phyloP scores from a whole-genome alignment of 345 rosid genomes.

The Crucihimalaya himalaica region DNA sequence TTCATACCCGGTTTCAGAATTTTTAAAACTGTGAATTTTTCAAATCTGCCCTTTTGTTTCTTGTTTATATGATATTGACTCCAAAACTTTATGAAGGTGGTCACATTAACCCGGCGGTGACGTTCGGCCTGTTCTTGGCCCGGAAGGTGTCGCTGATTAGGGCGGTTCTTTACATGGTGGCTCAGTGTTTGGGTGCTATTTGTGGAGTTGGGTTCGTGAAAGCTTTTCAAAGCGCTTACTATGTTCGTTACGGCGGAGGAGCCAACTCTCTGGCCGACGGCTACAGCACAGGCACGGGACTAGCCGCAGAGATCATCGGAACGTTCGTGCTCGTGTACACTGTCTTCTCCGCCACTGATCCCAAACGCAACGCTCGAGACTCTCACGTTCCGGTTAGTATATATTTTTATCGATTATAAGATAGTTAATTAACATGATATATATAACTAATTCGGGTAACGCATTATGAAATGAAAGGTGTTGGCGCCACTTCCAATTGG shows the following conservation, averaged over 20 bases:
- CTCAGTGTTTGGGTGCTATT: constrained; percentile 79
- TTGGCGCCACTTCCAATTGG: constrained; percentile 73
- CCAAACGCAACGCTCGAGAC: constrained; percentile 80
- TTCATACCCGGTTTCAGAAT: not conserved
- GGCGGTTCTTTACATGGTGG: constrained; percentile 70
- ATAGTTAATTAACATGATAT: not conserved
- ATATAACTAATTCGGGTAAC: not conserved
- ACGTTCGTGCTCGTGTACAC: constrained; percentile 86
- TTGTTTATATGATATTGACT: not conserved
- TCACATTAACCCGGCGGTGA: constrained; percentile 89
- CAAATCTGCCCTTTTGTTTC: not conserved
- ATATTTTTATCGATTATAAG: not conserved
- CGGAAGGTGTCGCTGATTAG: constrained; percentile 72
- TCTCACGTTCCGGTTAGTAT: constrained; percentile 82
- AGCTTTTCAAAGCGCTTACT: constrained; percentile 61
- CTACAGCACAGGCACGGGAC: constrained; percentile 56
- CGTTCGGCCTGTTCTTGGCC: constrained; percentile 73
- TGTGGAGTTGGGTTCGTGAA: constrained; percentile 81
- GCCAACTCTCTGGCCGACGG: constrained; percentile 57
- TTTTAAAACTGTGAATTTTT: not conserved
- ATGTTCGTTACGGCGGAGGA: constrained; percentile 59
- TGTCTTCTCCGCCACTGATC: constrained; percentile 88
- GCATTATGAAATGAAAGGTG: constrained; percentile 39
- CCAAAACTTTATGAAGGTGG: constrained; percentile 48
- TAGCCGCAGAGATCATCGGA: constrained; percentile 86